Percentiles rank a stretch among this genome's conserved stretches.
These are phyloP conservation scores for Pythium brachiatum DNA, from an alignment of 352 stramenopile genomes.

Conservation along the genomic window DNA sequence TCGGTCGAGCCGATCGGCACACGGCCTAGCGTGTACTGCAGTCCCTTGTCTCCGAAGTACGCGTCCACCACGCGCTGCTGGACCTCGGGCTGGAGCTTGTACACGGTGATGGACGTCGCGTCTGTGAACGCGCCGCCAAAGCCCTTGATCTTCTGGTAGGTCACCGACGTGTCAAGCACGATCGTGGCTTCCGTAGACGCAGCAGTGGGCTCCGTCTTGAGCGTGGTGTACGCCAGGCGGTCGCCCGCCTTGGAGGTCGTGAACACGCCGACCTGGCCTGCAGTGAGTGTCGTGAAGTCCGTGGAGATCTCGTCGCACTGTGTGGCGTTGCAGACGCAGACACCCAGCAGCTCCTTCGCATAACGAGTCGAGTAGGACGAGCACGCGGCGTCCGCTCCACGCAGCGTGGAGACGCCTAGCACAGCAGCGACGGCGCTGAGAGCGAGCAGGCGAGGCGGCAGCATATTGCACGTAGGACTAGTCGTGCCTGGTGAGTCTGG, in stretches of 20 bases:
- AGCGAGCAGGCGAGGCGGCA: not conserved
- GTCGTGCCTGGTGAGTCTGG: not conserved
- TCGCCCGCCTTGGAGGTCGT: constrained; percentile 46
- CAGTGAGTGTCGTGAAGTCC: constrained; percentile 32
- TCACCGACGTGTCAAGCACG: constrained; percentile 44
- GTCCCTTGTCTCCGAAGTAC: constrained; percentile 75
- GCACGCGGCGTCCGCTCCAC: not conserved
- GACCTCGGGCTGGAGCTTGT: constrained; percentile 47
- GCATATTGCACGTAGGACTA: not conserved
- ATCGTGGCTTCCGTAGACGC: constrained; percentile 28
- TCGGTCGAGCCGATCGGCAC: constrained; percentile 86
- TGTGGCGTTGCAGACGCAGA: constrained; percentile 54
- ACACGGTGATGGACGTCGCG: constrained; percentile 74
- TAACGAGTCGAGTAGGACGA: not conserved
- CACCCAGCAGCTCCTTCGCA: constrained; percentile 37
- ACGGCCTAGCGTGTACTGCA: constrained; percentile 82
- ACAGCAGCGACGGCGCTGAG: not conserved
- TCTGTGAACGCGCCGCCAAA: constrained; percentile 92
- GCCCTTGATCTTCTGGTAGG: constrained; percentile 80
- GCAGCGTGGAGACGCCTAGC: not conserved
- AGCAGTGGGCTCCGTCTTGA: not conserved
- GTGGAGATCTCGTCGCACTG: constrained; percentile 54
- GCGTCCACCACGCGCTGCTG: constrained; percentile 72
- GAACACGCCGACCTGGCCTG: constrained; percentile 41
- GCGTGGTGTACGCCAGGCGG: constrained; percentile 38